Conservation (phyloP, 108 stramenopile genomes). For the Bacterosira constricta region DNA sequence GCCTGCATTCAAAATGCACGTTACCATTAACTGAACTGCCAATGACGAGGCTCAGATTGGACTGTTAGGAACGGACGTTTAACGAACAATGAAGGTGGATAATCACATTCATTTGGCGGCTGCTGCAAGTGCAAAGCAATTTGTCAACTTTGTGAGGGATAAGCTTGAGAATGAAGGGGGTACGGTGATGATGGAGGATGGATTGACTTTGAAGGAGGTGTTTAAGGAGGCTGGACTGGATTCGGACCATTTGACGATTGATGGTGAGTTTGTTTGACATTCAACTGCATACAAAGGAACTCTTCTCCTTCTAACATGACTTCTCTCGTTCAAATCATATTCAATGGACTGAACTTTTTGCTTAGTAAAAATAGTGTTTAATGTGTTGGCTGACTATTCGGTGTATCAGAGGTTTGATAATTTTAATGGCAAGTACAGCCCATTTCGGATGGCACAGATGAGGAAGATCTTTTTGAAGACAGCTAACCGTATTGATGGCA, state of each 20-base stretch:
- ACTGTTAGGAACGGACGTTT: conserved; percentile 96
- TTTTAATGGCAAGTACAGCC: conserved; percentile 99
- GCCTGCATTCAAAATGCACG: conserved; percentile 90
- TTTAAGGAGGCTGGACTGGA: conserved; percentile 91
- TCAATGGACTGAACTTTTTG: no score
- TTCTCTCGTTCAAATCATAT: not conserved
- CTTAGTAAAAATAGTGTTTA: no score
- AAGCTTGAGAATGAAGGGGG: conserved; percentile 93
- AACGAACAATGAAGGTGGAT: conserved; percentile 97
- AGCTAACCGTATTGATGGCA: conserved; percentile 87
- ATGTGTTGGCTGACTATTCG: conserved; percentile 98
- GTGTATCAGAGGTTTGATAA: conserved; percentile 99
- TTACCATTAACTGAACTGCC: conserved; percentile 78
- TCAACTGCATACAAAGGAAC: not conserved
- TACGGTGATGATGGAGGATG: conserved; percentile 78
- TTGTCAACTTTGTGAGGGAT: conserved; percentile 96
- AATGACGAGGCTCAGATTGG: conserved; percentile 81
- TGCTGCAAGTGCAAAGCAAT: conserved; percentile 97
- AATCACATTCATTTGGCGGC: conserved; percentile 99
- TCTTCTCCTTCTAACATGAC: no score
- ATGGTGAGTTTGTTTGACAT: conserved; percentile 61
- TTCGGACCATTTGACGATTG: conserved; percentile 97
- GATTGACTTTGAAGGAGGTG: conserved; percentile 79
- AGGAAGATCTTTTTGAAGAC: conserved; percentile 99
- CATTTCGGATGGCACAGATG: conserved; percentile 96